Evolutionary conservation across 2,329 filamentous ascomycete genomes (phyloP), one percentile per base, ranked within the genome.

Genomic region (Leptoxyphium fumago): DNA sequence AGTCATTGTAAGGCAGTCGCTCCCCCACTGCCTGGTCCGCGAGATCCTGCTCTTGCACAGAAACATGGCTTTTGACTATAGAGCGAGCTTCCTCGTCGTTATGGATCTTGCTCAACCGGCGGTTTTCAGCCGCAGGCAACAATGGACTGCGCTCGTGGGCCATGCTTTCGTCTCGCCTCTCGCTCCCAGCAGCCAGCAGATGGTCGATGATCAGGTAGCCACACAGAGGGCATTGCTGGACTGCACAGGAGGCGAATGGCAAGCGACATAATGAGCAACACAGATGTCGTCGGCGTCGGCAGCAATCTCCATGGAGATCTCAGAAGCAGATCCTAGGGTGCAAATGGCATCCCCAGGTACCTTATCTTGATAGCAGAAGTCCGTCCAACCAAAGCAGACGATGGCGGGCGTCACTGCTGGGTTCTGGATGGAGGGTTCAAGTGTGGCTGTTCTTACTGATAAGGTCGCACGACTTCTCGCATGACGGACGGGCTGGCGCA

Each of bases 1-100:
- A 78, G 49, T 77, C 71, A 52, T 75, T 77, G 53, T 78, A 79
- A 1, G 73, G 70, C 15, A 77, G 56, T 42, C 73, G 61, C 53
- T 78, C 74, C 38, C 73, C 73, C 10, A 74, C 61, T 1, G 69
- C 61, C 18, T 65, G 69, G 3, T 59, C 59, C 6, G 53, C 61
- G 44, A 74, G 56, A 14, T 65, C 64, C 46, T 65, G 66, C 49
- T 74, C 71, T 40, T 72, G 68, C 45, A 70, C 71, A 11, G 64
- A 66, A 26, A 70, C 50, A 41, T 64, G 57, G 17, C 66, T 67
- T 8, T 54, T 55, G 17, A 66, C 54, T 15, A 68, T 55, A 10
- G 69, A 71, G 29, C 63, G 57, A 30, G 62, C 62, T 43, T 64
- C 62, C 42, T 65, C 62, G 45, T 68, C 61, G 7, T 61, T 59